A percentile compares a stretch with the other conserved stretches of the same genome.
These are phyloP conservation scores for Avena sativa DNA, from an alignment of 176 grass and related monocot species.

Conservation along the genomic window DNA sequence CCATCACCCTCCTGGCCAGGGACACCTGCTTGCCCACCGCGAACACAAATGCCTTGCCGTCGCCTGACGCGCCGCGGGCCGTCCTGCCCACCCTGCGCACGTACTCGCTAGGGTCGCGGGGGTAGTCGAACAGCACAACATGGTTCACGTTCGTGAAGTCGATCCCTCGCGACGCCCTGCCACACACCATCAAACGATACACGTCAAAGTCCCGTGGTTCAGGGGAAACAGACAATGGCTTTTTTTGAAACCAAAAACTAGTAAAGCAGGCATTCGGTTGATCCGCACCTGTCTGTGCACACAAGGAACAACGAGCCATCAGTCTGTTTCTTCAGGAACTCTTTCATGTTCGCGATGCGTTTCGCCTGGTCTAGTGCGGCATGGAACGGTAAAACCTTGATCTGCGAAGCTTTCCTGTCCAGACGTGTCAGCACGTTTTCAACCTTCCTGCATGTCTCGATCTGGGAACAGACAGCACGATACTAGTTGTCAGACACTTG, in stretches of 20 bases:
- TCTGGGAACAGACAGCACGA: constrained; percentile 47
- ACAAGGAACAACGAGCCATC: constrained; percentile 77
- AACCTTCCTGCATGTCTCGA: constrained; percentile 96
- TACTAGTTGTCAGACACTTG: not conserved
- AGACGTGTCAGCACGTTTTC: constrained; percentile 76
- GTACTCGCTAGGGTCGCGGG: constrained; percentile 88
- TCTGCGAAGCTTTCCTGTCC: constrained; percentile 71
- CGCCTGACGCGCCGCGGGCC: constrained; percentile 69
- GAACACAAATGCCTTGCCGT: constrained; percentile 81
- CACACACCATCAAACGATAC: not conserved
- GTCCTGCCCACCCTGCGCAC: constrained; percentile 82
- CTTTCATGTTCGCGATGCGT: constrained; percentile 73
- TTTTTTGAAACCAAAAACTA: not conserved
- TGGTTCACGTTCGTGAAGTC: constrained; percentile 88
- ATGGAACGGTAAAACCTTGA: constrained; percentile 90
- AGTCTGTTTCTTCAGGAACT: constrained; percentile 68
- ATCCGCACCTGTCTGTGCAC: constrained; percentile 81
- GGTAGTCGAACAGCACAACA: constrained; percentile 89
- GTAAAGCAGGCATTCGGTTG: not conserved
- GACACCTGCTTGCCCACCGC: constrained; percentile 93
- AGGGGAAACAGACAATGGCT: not conserved
- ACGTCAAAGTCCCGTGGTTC: not conserved
- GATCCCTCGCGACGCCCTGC: constrained; percentile 86
- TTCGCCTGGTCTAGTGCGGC: constrained; percentile 75
- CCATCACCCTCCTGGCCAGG: constrained; percentile 84